Conservation (phyloP, 2,329 filamentous ascomycete genomes). For the Epichloe coenophiala region DNA sequence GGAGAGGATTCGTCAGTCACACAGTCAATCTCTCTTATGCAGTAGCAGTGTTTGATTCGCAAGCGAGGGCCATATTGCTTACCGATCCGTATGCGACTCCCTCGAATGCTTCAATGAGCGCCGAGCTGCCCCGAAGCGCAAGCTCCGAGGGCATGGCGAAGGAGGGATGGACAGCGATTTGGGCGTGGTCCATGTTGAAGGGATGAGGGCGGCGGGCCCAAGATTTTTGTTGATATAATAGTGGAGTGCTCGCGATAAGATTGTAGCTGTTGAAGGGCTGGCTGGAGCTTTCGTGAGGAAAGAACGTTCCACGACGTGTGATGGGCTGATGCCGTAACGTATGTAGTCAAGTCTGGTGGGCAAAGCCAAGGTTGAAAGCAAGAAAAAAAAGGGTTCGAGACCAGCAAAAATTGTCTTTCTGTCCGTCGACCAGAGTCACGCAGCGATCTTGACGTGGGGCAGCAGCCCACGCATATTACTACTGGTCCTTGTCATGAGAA, state of each 20-base stretch:
- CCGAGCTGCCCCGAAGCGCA: slow-evolving; percentile 23
- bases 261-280: too few relatives aligned
- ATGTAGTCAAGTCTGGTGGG: not conserved
- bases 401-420: not conserved
- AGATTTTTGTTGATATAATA: too few relatives aligned
- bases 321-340: not conserved
- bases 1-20: not conserved
- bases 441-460: slow-evolving; percentile 6
- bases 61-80: slow-evolving; percentile 20
- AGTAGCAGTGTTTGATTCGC: not conserved
- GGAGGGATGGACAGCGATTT: slow-evolving; percentile 15
- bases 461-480: slow-evolving; percentile 1
- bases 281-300: not conserved
- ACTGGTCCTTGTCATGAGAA: not conserved
- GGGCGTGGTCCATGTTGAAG: slow-evolving; percentile 17
- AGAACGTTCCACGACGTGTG: not conserved
- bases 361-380: not conserved
- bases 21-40: not conserved
- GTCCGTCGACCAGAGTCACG: too few relatives aligned
- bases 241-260: too few relatives aligned
- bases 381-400: not conserved
- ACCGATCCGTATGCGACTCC: slow-evolving; percentile 83
- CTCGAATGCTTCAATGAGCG: slow-evolving; percentile 57
- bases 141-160: slow-evolving; percentile 12
- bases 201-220: not conserved